Evolutionary conservation across 1,284 basidiomycete species (phyloP).

Genomic region (Cryptococcus sp.): DNA sequence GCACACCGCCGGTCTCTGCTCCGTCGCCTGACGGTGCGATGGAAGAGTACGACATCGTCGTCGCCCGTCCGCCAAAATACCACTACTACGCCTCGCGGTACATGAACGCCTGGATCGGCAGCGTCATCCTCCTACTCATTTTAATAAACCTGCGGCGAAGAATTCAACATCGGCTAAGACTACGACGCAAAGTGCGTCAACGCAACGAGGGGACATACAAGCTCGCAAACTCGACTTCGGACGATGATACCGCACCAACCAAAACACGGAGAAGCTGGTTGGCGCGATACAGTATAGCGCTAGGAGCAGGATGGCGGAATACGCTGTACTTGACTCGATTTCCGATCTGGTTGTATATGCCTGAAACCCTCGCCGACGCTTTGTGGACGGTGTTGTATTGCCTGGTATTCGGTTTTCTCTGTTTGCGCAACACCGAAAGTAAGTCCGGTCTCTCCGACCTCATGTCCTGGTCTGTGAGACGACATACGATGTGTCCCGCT

Average conservation of each 20-base stretch:
- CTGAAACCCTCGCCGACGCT: constrained; percentile 32
- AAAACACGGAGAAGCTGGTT: not conserved
- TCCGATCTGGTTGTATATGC: constrained; percentile 36
- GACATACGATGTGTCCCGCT: not conserved
- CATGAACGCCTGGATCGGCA: constrained; percentile 13
- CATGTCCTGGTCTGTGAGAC: not conserved
- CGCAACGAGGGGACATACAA: not conserved
- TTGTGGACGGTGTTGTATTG: constrained; percentile 29
- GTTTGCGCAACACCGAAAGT: constrained; percentile 11
- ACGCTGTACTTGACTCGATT: constrained; percentile 29
- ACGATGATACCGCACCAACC: not conserved
- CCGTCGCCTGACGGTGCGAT: not conserved
- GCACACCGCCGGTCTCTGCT: too few species aligned
- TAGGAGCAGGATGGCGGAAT: constrained; percentile 17
- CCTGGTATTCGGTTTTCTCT: constrained; percentile 21
- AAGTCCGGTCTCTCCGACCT: not conserved
- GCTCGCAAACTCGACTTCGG: not conserved
- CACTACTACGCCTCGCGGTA: constrained; percentile 27
- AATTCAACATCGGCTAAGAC: constrained; percentile 8
- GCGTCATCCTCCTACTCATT: constrained; percentile 13
- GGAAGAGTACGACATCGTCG: not conserved
- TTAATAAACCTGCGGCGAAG: constrained; percentile 11
- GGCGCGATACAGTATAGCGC: not conserved
- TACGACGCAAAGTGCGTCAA: not conserved
- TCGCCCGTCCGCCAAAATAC: constrained; percentile 3